Conservation (phyloP, 1,284 basidiomycete genomes). For the Moesziomyces parantarcticus region DNA sequence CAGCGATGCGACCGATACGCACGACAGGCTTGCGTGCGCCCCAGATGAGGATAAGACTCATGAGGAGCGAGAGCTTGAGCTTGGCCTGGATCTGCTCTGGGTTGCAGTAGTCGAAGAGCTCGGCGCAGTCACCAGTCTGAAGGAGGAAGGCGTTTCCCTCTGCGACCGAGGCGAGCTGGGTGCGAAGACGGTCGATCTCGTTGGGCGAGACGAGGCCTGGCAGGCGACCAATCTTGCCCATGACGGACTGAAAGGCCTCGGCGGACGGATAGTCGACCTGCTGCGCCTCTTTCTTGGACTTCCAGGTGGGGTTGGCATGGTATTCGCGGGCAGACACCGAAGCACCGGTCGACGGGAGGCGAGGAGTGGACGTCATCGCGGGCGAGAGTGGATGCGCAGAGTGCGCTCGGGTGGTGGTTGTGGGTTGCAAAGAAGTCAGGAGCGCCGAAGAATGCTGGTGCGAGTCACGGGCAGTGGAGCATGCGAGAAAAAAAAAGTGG, state of each 20-base stretch:
- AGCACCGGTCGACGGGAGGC: conserved; percentile 2
- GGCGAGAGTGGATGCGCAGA: background rate
- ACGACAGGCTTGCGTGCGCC: conserved; percentile 75
- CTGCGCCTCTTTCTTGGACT: conserved; percentile 59
- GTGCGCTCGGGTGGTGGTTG: conserved; percentile 1
- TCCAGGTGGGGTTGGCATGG: conserved; percentile 57
- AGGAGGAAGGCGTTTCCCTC: conserved; percentile 80
- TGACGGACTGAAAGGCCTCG: conserved; percentile 47
- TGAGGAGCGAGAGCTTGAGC: conserved; percentile 91
- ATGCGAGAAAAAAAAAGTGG: too few species aligned
- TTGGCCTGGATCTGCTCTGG: conserved; percentile 93
- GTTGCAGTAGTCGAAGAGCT: conserved; percentile 72
- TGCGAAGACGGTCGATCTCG: conserved; percentile 62
- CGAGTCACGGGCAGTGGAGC: conserved; percentile 1
- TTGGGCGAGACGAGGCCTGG: conserved; percentile 64
- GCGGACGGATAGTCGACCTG: conserved; percentile 59
- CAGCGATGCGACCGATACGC: conserved; percentile 62
- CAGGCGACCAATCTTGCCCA: conserved; percentile 50
- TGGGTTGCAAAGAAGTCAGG: background rate
- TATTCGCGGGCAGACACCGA: conserved; percentile 30
- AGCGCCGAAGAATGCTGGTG: background rate
- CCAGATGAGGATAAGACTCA: conserved; percentile 94
- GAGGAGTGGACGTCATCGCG: conserved; percentile 15
- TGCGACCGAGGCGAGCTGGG: conserved; percentile 59
- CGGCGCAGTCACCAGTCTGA: conserved; percentile 96